A percentile compares a stretch with the other conserved stretches of the same genome.
Conservation (phyloP, 2,329 filamentous ascomycete species). For the Epichloe sp. region DNA sequence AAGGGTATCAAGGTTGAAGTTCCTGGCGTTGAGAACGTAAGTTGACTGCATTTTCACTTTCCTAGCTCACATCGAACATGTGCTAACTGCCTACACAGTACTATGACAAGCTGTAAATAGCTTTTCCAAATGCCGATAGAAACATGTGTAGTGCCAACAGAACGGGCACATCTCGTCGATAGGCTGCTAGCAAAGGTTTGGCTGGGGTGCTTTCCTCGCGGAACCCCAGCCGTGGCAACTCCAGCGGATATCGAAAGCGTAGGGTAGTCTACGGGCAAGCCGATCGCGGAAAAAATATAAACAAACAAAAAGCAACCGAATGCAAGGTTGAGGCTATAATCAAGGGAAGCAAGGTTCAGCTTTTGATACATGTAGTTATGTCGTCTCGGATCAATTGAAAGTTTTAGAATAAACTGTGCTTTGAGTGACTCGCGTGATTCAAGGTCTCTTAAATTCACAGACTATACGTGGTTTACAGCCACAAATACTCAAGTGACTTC, state of each 20-base stretch:
- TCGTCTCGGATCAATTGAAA: constrained; percentile 28
- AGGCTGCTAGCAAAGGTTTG: constrained; percentile 22
- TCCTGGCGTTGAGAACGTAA: constrained; percentile 89
- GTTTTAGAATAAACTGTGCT: constrained; percentile 17
- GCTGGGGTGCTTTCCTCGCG: constrained; percentile 14
- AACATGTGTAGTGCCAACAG: constrained; percentile 28
- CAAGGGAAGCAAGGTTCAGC: constrained; percentile 23
- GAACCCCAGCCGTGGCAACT: constrained; percentile 11
- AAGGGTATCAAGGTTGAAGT: constrained; percentile 98
- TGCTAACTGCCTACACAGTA: constrained; percentile 43
- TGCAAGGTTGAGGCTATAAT: constrained; percentile 25
- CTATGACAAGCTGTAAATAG: constrained; percentile 94
- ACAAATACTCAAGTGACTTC: too few relatives aligned
- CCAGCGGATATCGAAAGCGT: constrained; percentile 4
- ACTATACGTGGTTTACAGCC: too few relatives aligned
- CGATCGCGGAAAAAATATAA: constrained; percentile 1
- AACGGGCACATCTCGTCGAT: constrained; percentile 27
- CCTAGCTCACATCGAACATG: neutral
- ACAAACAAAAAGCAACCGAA: constrained; percentile 12
- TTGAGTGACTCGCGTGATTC: constrained; percentile 1
- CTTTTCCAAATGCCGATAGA: constrained; percentile 31
- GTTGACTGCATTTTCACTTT: constrained; percentile 25
- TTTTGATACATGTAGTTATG: constrained; percentile 31
- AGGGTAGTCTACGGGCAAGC: constrained; percentile 18
- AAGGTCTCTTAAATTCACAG: neutral